Percentiles rank a stretch among this genome's conserved stretches.
Conservation (phyloP, 148 eudicot genomes). For the Arbutus unedo region DNA sequence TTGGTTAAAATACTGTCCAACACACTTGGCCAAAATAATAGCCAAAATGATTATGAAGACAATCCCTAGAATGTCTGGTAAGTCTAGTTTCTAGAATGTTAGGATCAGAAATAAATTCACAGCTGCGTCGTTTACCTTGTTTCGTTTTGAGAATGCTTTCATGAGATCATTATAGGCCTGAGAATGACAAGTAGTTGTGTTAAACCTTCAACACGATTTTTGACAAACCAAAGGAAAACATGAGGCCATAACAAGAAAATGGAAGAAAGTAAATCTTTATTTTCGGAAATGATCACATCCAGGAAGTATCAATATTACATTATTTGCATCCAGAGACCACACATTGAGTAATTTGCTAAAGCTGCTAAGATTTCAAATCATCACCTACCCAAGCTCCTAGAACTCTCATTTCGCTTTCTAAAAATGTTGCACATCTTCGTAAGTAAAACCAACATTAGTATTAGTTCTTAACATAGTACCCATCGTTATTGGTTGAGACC, state of each 20-base stretch:
- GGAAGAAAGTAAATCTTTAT: not conserved
- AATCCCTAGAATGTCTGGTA: not conserved
- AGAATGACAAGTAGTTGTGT: constrained; percentile 17
- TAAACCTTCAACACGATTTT: constrained; percentile 7
- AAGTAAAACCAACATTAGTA: not conserved
- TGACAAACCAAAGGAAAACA: not conserved
- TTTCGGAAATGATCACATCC: not conserved
- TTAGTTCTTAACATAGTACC: not conserved
- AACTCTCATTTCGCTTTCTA: constrained; percentile 4
- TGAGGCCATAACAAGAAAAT: constrained; percentile 7
- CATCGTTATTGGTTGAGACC: not conserved
- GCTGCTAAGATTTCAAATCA: not conserved
- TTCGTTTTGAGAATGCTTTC: constrained; percentile 91
- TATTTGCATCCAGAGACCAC: not conserved
- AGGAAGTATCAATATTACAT: not conserved
- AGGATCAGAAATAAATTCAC: constrained; percentile 2
- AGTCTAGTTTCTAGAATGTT: not conserved
- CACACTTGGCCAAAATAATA: not conserved
- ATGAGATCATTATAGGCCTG: constrained; percentile 95
- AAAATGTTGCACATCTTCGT: not conserved
- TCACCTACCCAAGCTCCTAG: not conserved
- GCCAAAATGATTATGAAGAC: not conserved
- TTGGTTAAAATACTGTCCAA: constrained; percentile 4
- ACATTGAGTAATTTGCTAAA: not conserved
- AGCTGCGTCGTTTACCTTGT: constrained; percentile 54